Conservation (phyloP, 2,329 filamentous ascomycete genomes). For the Sarocladium kiliense region DNA sequence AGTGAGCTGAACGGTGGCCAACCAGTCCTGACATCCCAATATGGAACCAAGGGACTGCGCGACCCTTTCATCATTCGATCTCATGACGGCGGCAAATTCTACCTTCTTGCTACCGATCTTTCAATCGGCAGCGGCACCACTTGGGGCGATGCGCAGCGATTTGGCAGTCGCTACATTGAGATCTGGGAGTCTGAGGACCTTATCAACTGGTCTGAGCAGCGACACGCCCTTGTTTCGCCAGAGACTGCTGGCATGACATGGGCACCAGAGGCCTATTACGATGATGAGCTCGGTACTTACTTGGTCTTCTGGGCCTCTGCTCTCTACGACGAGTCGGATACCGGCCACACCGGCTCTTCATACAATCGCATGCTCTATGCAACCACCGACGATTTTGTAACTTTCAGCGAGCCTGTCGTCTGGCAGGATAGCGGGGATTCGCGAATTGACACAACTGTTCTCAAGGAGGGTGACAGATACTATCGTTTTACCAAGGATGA, state of each 20-base stretch:
- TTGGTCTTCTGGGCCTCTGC: constrained; percentile 40
- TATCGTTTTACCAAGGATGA: constrained; percentile 54
- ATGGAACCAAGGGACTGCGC: constrained; percentile 43
- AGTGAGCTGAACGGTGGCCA: constrained; percentile 41
- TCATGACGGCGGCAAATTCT: constrained; percentile 45
- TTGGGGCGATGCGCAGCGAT: constrained; percentile 41
- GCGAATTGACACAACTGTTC: constrained; percentile 47
- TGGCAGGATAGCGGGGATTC: constrained; percentile 48
- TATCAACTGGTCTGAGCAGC: constrained; percentile 44
- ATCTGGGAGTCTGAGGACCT: constrained; percentile 49
- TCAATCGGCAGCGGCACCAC: constrained; percentile 50
- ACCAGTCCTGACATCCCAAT: constrained; percentile 37
- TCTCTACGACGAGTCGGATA: constrained; percentile 36
- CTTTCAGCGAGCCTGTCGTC: constrained; percentile 39
- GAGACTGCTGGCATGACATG: constrained; percentile 47
- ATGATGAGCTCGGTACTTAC: constrained; percentile 35
- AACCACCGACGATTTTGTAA: constrained; percentile 44
- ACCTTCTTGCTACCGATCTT: constrained; percentile 45
- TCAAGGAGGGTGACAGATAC: constrained; percentile 35
- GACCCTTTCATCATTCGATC: constrained; percentile 50
- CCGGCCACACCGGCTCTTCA: constrained; percentile 32
- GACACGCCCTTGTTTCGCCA: constrained; percentile 44
- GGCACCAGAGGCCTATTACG: constrained; percentile 45
- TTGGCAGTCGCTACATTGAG: constrained; percentile 44
- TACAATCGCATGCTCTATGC: constrained; percentile 50